These are phyloP conservation scores for Coelastrella sp. DNA, from an alignment of 139 green algal genomes.

Conservation along the genomic window DNA sequence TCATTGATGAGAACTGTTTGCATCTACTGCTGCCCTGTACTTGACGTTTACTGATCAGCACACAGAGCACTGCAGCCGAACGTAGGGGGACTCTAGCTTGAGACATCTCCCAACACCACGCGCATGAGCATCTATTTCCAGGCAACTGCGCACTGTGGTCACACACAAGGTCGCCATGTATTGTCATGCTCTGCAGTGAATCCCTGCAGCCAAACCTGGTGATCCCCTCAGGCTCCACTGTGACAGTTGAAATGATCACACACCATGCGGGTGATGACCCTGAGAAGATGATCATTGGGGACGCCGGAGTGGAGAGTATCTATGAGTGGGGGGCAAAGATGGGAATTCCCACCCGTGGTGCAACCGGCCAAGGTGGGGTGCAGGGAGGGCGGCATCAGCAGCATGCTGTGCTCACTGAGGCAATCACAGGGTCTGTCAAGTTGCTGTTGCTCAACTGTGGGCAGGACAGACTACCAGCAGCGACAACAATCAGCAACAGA, in stretches of 20 bases:
- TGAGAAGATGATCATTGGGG: slow-evolving; percentile 75
- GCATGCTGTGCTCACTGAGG: background rate
- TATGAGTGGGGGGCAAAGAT: slow-evolving; percentile 54
- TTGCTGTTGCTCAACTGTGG: background rate
- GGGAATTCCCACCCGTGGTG: slow-evolving; percentile 51
- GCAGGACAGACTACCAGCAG: too few species aligned
- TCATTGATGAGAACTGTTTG: too few species aligned
- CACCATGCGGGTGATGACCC: slow-evolving; percentile 65
- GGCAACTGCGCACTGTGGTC: too few species aligned
- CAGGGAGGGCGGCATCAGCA: background rate
- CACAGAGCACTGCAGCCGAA: too few species aligned
- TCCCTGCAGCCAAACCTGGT: slow-evolving; percentile 44
- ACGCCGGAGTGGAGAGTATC: slow-evolving; percentile 74
- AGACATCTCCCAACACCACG: too few species aligned
- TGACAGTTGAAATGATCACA: slow-evolving; percentile 74
- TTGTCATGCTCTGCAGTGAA: background rate
- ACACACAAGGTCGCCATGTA: background rate
- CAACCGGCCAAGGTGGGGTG: slow-evolving; percentile 54
- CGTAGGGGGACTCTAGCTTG: too few species aligned
- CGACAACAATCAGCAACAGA: background rate
- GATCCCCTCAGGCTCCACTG: slow-evolving; percentile 57
- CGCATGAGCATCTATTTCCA: too few species aligned
- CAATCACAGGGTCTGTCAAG: background rate
- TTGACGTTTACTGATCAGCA: too few species aligned
- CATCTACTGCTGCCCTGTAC: too few species aligned